Evolutionary conservation across 306 rosid genomes (phyloP).

Genomic region (Hippophae rhamnoides): DNA sequence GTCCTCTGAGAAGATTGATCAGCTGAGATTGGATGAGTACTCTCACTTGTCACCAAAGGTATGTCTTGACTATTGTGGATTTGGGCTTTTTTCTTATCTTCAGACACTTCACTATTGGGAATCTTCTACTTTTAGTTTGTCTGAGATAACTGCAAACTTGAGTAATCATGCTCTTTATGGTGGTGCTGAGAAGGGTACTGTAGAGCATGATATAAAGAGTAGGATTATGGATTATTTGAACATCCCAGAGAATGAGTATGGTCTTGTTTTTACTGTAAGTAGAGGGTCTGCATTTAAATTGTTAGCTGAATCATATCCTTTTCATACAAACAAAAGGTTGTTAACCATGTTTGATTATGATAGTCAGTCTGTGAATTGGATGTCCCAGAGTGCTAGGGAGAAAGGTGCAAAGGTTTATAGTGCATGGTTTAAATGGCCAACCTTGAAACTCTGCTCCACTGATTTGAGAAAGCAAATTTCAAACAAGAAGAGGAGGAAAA

Average conservation of each 20-base stretch:
- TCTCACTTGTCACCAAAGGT: conserved; percentile 78
- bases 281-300: conserved; percentile 88
- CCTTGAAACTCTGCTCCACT: conserved; percentile 82
- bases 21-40: conserved; percentile 79
- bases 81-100: conserved; percentile 78
- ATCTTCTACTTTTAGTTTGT: conserved; percentile 88
- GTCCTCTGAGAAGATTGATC: conserved; percentile 80
- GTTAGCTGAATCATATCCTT: conserved; percentile 86
- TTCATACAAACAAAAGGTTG: conserved; percentile 75
- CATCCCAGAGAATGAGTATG: conserved; percentile 90
- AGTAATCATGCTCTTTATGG: conserved; percentile 91
- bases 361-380: conserved; percentile 92
- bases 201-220: conserved; percentile 75
- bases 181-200: conserved; percentile 78
- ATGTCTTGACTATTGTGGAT: conserved; percentile 98
- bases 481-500: conserved; percentile 76
- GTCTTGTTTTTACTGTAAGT: conserved; percentile 92
- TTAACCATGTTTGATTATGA: conserved; percentile 96
- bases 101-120: conserved; percentile 95
- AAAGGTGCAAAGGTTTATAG: conserved; percentile 85
- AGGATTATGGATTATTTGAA: conserved; percentile 90
- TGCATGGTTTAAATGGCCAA: conserved; percentile 98
- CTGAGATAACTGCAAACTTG: conserved; percentile 92
- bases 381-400: conserved; percentile 84
- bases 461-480: conserved; percentile 91